Base-by-base conservation (phyloP, 1,284 basidiomycete species). In the Moesziomyces antarcticus region DNA sequence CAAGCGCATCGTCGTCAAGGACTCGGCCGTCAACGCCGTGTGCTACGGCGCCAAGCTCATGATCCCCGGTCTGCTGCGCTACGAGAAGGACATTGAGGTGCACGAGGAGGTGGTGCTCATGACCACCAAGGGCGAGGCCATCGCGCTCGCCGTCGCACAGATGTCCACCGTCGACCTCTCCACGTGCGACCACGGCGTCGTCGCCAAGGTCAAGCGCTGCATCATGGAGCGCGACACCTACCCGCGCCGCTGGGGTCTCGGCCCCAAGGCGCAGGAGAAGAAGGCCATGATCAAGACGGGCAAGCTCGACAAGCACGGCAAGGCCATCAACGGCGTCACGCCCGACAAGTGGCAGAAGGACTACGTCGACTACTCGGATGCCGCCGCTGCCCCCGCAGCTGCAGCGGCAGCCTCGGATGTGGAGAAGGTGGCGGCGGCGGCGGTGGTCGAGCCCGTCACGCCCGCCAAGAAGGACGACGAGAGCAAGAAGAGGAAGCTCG, bases 31-130 rank as follows among this genome's bases (percentile, higher is more conserved):
- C 82, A 99, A 99, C 83, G 97, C 97, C 64, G 93, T 99, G 65
- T 99, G 97, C 87, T 99, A 99, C 86, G 97, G 97, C 78, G 97
- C 97, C 69, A 98, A 99, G 86, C 91, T 99, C 82, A 99, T 99
- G 97, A 95, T 99, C 79, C 97, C 97, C 69, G 97, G 97, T 86
- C 88, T 99, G 48, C 88, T 99, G 57, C 93, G 97, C 76, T 99
- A 98, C 85, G 95, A 99, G 86, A 90, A 91, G 47, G 95, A 96
- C 84, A 99, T 99, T 75, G 91, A 94, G 80, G 86, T 97, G 53
- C 89, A 96, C 85, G 97, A 99, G 85, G 97, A 99, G 86, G 92
- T 99, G 50, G 96, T 99, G 48, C 87, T 99, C 73, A 99, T 99
- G 95, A 99, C 97, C 57, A 99, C 97, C 49, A 99, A 99, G 88